phyloP scores from a whole-genome alignment of 148 eudicot genomes.

The Cornus controversa region DNA sequence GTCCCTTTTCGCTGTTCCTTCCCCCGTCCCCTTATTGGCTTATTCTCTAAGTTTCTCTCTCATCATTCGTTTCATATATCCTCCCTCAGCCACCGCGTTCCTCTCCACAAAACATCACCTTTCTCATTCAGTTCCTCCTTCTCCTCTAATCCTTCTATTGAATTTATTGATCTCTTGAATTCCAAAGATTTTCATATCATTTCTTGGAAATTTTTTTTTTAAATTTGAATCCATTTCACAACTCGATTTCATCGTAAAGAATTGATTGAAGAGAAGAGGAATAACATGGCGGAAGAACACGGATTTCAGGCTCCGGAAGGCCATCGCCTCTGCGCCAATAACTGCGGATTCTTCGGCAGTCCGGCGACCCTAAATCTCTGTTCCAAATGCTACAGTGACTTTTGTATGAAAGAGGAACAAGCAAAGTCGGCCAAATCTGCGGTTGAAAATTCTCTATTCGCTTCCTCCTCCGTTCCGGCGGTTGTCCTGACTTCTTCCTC shows the following conservation, averaged over 20 bases:
- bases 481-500: not conserved
- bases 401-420: conserved; percentile 30
- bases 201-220: not conserved
- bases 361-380: conserved; percentile 58
- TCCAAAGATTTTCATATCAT: no score
- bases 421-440: conserved; percentile 37
- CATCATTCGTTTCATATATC: conserved; percentile 14
- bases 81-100: not conserved
- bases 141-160: no score
- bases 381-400: conserved; percentile 56
- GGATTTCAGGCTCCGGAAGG: conserved; percentile 53
- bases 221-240: no score
- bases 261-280: no score
- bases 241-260: no score
- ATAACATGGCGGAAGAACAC: conserved; percentile 56
- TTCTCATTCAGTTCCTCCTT: not conserved
- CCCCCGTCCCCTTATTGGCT: conserved; percentile 4
- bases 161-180: no score
- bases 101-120: no score
- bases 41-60: not conserved
- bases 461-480: conserved; percentile 10
- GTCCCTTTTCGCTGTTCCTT: conserved; percentile 13
- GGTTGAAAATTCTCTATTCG: conserved; percentile 25
- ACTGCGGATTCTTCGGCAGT: conserved; percentile 70
- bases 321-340: conserved; percentile 56